phyloP scores from a whole-genome alignment of 345 rosid species.

The Dipteronia dyeriana region DNA sequence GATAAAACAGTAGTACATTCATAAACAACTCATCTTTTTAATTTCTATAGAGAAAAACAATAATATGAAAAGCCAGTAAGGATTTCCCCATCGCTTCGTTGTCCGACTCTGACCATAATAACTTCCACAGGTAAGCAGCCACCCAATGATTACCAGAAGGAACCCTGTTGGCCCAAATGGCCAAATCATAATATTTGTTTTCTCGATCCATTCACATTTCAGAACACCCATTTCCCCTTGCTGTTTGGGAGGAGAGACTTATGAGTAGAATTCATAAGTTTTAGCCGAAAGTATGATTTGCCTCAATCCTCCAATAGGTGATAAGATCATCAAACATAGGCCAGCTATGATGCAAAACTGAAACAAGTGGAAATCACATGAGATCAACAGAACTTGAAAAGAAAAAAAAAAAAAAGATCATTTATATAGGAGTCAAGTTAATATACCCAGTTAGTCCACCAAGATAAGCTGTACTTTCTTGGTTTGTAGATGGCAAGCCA shows the following conservation, averaged over 20 bases:
- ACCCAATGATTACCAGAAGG: not conserved
- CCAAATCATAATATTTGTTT: constrained; percentile 6
- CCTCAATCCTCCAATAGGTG: no score
- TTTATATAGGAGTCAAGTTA: no score
- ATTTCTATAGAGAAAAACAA: not conserved
- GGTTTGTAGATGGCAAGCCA: no score
- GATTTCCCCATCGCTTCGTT: not conserved
- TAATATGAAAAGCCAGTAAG: not conserved
- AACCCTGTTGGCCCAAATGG: not conserved
- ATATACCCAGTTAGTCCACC: no score
- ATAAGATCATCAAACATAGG: no score
- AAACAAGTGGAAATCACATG: no score
- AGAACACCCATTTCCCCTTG: not conserved
- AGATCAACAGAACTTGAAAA: no score
- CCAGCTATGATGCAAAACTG: no score
- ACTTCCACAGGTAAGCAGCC: not conserved
- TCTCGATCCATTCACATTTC: not conserved
- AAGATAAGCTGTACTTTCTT: no score
- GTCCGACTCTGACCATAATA: not conserved
- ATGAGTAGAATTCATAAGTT: constrained; percentile 2
- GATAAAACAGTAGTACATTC: not conserved
- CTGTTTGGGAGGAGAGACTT: constrained; percentile 8
- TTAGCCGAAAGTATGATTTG: no score
- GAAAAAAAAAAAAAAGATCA: no score
- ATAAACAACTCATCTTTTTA: not conserved